Evolutionary conservation across 495 filamentous ascomycete species (phyloP), one percentile per base, ranked within the genome.

Genomic region (Penicillium psychrofluorescens): DNA sequence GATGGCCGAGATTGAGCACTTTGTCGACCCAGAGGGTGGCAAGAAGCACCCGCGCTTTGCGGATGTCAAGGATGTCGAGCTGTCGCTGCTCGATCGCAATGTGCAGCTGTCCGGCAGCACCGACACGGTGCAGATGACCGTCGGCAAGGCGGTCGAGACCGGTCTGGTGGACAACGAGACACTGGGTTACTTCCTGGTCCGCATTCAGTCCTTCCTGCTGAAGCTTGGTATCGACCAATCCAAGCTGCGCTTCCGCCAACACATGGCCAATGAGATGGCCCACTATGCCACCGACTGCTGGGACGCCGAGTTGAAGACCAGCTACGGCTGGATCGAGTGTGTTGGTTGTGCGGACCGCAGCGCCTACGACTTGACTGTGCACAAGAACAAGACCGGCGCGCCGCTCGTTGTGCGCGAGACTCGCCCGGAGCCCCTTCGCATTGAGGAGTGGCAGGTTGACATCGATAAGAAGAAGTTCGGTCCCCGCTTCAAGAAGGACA

Each of bases 251-350:
- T 91, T 91, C 75, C 76, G 86, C 38, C 85, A 91, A 61, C 86
- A 91, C 64, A 89, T 91, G 83, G 74, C 76, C 41, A 84, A 83
- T 62, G 82, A 80, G 71, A 90, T 83, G 86, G 86, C 86, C 16
- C 86, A 91, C 64, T 91, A 91, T 60, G 86, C 86, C 38, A 72
- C 77, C 38, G 86, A 90, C 64, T 90, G 86, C 71, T 89, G 85
- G 84, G 86, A 91, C 64, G 85, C 85, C 14, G 86, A 91, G 61
- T 72, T 91, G 41, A 68, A 78, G 39, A 89, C 83, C 30, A 86
- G 81, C 54, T 80, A 84, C 57, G 86, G 86, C 62, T 91, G 86
- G 86, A 83, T 90, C 40, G 86, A 91, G 69, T 90, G 86, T 58
- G 85, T 90, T 41, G 86, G 86, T 48, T 90, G 86, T 61, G 86